phyloP scores from a whole-genome alignment of 148 eudicot species.

The Amaranthus hypochondriacus region DNA sequence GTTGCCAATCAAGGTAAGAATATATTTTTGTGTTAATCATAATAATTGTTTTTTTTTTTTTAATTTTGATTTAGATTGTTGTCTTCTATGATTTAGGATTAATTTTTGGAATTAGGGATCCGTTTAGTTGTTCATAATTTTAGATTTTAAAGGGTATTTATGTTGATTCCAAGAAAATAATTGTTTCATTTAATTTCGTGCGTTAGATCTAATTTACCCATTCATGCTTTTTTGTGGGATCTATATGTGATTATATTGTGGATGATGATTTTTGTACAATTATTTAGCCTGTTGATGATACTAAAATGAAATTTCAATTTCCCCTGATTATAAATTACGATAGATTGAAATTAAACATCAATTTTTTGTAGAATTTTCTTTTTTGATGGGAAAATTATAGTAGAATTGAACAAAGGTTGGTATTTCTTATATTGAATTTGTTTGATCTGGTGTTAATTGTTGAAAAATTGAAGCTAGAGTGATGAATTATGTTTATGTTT shows the following conservation, averaged over 20 bases:
- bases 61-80: conserved; percentile 13
- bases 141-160: conserved; percentile 8
- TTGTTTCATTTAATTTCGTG: background rate
- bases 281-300: background rate
- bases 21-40: background rate
- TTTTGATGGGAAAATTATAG: too few relatives aligned
- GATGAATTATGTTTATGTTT: background rate
- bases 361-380: background rate
- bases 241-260: conserved; percentile 8
- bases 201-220: conserved; percentile 3
- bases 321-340: background rate
- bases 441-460: background rate
- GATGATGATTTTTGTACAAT: background rate
- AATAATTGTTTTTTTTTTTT: background rate
- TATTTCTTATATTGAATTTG: background rate
- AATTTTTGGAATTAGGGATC: background rate
- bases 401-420: background rate
- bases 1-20: conserved; percentile 13
- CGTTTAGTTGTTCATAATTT: background rate
- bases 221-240: background rate
- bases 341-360: background rate
- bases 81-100: background rate
- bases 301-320: background rate
- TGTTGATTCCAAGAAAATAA: background rate
- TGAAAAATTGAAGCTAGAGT: background rate